phyloP scores from a whole-genome alignment of 306 rosid species.

The Nissolia schottii region DNA sequence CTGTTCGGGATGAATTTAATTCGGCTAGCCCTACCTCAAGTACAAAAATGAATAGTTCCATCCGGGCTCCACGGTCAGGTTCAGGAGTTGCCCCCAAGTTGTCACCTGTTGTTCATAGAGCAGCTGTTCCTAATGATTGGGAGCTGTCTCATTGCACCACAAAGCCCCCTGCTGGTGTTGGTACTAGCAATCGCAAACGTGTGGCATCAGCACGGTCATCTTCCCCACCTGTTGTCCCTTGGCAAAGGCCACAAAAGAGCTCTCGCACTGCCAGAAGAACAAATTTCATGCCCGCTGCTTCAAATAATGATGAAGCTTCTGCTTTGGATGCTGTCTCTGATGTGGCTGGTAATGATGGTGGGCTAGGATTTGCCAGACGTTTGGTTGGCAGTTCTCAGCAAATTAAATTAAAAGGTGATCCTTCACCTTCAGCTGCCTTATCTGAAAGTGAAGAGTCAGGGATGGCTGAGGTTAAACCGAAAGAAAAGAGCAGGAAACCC shows the following conservation, averaged over 20 bases:
- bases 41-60: constrained; percentile 64
- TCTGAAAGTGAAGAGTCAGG: constrained; percentile 99
- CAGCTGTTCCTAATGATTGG: constrained; percentile 83
- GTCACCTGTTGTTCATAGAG: constrained; percentile 78
- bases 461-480: constrained; percentile 64
- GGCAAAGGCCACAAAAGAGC: constrained; percentile 94
- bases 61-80: constrained; percentile 90
- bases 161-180: constrained; percentile 78
- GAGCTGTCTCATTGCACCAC: constrained; percentile 66
- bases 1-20: constrained; percentile 76
- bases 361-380: constrained; percentile 68
- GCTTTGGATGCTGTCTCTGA: constrained; percentile 64
- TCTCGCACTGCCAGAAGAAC: constrained; percentile 96
- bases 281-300: constrained; percentile 64
- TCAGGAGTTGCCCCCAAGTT: constrained; percentile 76
- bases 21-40: constrained; percentile 77
- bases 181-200: constrained; percentile 84
- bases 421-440: constrained; percentile 65
- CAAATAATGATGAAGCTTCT: constrained; percentile 74
- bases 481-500: constrained; percentile 66
- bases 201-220: constrained; percentile 69
- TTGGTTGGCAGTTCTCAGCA: constrained; percentile 77
- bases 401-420: constrained; percentile 71
- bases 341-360: constrained; percentile 66
- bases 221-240: constrained; percentile 84